Conservation (phyloP, 805 yeast genomes). For the Schizosaccharomyces pombe region DNA sequence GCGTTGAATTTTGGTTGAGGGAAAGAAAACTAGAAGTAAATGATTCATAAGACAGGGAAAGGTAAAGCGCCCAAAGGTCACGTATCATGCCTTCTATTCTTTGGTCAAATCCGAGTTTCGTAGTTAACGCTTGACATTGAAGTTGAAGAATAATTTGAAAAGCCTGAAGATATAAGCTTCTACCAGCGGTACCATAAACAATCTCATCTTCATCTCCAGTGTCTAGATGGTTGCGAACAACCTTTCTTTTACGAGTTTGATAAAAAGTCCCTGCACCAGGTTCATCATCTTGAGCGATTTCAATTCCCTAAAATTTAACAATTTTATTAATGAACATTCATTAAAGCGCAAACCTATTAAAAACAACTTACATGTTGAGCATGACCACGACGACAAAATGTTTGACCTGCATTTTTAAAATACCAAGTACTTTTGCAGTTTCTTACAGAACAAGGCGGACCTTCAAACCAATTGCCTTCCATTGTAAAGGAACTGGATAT, state of each 20-base stretch:
- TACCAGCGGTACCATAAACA: conserved; percentile 27
- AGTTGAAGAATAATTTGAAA: conserved; percentile 27
- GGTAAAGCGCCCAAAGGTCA: conserved; percentile 10
- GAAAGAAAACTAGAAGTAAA: not conserved
- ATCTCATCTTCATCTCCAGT: conserved; percentile 8
- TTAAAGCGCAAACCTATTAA: conserved; percentile 25
- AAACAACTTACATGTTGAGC: conserved; percentile 59
- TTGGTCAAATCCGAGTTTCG: conserved; percentile 11
- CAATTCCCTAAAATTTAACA: conserved; percentile 14
- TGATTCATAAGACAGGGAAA: conserved; percentile 2
- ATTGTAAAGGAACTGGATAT: no score
- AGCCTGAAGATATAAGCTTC: conserved; percentile 21
- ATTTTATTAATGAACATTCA: not conserved
- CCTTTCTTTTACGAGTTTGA: not conserved
- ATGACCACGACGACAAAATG: conserved; percentile 76
- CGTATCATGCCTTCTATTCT: conserved; percentile 9
- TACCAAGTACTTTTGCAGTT: conserved; percentile 66
- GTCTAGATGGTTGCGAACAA: conserved; percentile 2
- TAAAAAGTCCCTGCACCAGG: conserved; percentile 9
- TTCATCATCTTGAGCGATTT: conserved; percentile 19
- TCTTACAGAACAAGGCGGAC: conserved; percentile 68
- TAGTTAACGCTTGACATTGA: conserved; percentile 23
- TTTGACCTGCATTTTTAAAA: conserved; percentile 46
- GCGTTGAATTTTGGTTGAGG: not conserved
- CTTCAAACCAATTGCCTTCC: conserved; percentile 21